Evolutionary conservation across 306 rosid species (phyloP).

Genomic region (Cicer cuneatum): DNA sequence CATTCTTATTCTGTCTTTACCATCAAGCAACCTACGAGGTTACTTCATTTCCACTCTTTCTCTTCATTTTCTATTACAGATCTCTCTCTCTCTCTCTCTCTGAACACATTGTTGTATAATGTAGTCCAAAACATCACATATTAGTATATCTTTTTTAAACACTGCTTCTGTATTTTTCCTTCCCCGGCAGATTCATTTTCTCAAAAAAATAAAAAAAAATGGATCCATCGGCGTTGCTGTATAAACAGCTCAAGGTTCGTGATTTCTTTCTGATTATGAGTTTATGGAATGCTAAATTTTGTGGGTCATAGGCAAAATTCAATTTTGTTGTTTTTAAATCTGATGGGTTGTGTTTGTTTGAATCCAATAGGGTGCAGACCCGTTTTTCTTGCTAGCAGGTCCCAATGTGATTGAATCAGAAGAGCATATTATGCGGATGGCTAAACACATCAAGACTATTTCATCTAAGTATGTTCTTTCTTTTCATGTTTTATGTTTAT

Average conservation of each 20-base stretch:
- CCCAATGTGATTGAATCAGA: slow-evolving; percentile 98
- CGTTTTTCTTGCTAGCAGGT: slow-evolving; percentile 90
- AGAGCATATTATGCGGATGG: slow-evolving; percentile 84
- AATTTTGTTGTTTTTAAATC: neutral
- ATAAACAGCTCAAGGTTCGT: slow-evolving; percentile 50
- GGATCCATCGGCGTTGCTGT: slow-evolving; percentile 41
- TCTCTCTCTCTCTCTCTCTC: slow-evolving; percentile 25
- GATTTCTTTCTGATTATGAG: slow-evolving; percentile 35
- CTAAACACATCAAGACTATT: slow-evolving; percentile 68
- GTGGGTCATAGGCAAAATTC: slow-evolving; percentile 16
- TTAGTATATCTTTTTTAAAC: neutral
- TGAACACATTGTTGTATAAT: neutral
- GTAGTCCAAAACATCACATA: neutral
- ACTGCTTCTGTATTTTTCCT: neutral
- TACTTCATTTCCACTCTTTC: neutral
- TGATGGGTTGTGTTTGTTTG: slow-evolving; percentile 38
- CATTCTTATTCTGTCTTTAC: too few species aligned
- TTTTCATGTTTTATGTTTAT: neutral
- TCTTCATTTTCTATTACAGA: slow-evolving; percentile 15
- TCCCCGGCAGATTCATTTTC: slow-evolving; percentile 34
- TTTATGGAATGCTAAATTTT: slow-evolving; percentile 6
- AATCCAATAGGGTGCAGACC: slow-evolving; percentile 68
- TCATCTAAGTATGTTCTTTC: slow-evolving; percentile 66
- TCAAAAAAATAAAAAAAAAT: slow-evolving; percentile 12
- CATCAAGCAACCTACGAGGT: too few species aligned